Conservation (phyloP, 2,329 filamentous ascomycete species). For the Sordariomycetes sp. region DNA sequence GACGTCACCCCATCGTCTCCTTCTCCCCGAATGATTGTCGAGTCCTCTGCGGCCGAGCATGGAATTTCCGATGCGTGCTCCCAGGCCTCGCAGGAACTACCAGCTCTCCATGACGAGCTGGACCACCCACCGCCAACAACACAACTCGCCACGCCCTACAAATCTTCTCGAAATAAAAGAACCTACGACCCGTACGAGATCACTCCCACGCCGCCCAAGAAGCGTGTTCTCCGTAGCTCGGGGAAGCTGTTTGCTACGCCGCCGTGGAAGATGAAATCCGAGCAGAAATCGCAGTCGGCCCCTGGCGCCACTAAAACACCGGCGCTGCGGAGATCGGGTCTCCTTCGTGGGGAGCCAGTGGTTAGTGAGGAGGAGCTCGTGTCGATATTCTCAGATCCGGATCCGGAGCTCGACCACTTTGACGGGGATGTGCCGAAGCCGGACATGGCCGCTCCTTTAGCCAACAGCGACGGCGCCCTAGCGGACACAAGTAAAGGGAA, state of each 20-base stretch:
- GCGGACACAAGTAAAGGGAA: not conserved
- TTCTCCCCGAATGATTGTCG: too few species aligned
- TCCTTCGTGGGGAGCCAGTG: not conserved
- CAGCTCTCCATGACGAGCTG: not conserved
- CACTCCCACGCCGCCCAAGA: not conserved
- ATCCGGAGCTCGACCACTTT: slow-evolving; percentile 1
- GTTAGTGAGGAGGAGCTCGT: not conserved
- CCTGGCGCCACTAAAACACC: not conserved
- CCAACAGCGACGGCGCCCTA: not conserved
- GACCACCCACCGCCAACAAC: not conserved
- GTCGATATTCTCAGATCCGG: not conserved
- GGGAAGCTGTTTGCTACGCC: not conserved
- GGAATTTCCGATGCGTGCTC: too few species aligned
- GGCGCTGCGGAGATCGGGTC: not conserved
- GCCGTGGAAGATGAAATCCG: not conserved
- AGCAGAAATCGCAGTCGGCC: not conserved
- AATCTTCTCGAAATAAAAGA: not conserved
- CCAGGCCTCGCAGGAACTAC: not conserved
- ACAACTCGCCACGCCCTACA: not conserved
- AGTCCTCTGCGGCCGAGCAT: too few species aligned
- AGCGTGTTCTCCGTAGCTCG: not conserved
- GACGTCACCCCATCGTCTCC: too few species aligned
- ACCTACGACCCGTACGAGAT: not conserved
- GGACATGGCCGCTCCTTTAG: not conserved
- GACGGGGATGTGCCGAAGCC: not conserved